Base-by-base conservation (phyloP, 495 filamentous ascomycete species). In the Neurospora sp. region DNA sequence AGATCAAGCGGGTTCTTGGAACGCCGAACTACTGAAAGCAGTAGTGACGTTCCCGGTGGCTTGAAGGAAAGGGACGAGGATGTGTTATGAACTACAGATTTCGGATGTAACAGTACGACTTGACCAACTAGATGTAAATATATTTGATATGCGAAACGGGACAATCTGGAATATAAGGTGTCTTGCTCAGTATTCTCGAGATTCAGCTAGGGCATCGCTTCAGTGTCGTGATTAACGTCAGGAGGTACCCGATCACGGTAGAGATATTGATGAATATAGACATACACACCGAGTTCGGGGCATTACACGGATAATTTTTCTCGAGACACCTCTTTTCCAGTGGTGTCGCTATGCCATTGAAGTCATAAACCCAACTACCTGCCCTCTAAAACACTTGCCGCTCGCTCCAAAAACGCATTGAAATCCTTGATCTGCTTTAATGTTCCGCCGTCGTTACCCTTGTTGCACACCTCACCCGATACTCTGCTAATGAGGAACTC, bases 321-420 rank as follows among this genome's bases (percentile, higher is more conserved):
- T 18, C 3, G 16, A 44, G 42, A n/a, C 42, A 16, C 7, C 41
- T 38, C 7, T n/a, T 18, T 16, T n/a, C 16, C 49, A 20, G 5
- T 35, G 27, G 27, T 37, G 27, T 27, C 54, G 27, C 27, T 16
- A 66, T 66, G 54, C 54, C 27, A 35, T 62, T 62, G 5, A 35
- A 16, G 27, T 9, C 27, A 66, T 66, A 6, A 35, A 35, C 54
- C 54, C 27, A 31, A 1, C 66, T 75, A 77, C 75, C 81, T 81
- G 44, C 83, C 75, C 78, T 89, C 87, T 60, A 89, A 79, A 16
- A 81, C 84, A 20, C 80, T 77, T 14, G 86, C 85, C 18, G 86
- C 80, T 42, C 87, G 81, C 76, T 89, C 87, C 49, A 89, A 80
- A 75, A 89, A 88, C 39, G 82, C 82, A 73, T 89, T 89, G 74